Base-by-base conservation (phyloP, 768 basidiomycete genomes). In the Imleria badia region DNA sequence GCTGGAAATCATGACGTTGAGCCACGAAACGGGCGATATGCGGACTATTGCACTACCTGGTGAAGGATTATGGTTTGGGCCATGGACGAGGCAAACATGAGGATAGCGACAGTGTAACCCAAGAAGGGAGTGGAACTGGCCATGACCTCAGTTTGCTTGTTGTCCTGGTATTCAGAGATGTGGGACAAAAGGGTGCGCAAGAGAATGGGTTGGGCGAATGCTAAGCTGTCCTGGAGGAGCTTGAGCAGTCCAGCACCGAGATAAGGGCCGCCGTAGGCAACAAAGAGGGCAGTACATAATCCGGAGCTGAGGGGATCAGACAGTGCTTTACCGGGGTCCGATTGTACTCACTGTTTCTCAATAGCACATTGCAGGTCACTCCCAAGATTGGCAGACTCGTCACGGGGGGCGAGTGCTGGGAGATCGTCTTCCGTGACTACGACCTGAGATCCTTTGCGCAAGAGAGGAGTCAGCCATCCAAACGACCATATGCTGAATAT, bases 401-500 rank as follows among this genome's bases (percentile, higher is more conserved):
- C 91, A 10, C 72, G 64, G 0, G 84, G 74, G 23, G 83, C 73
- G 23, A 97, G 75, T 1, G 84, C 79, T 40, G 93, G 93, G 22
- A 98, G 79, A 64, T 98, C 96, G 29, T 87, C 80, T 67, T 96
- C 93, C 1, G 87, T 88, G 53, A 98, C 85, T 66, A 81, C 84
- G 49, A 81, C 72, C 6, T 72, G 67, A 0, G 80, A 78, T 30
- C 89, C 89, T 63, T 85, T 86, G 60, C 75, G 78, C 83, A 94
- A 81, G 17, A 94, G 79, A 0, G 81, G 80, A 1, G 90, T 91
- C 76, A 98, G 81, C 94, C 94, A 98, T 0, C 76, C 73, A 66
- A 98, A 98, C 1, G 84, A 86, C 81, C 87, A 92, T 36, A 81
- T 76, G 63, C 88, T 91, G 67, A 85, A 95, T 20, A 93, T 73